Evolutionary conservation across 2,329 filamentous ascomycete species (phyloP).

Genomic region (Diaporthe ilicicola): DNA sequence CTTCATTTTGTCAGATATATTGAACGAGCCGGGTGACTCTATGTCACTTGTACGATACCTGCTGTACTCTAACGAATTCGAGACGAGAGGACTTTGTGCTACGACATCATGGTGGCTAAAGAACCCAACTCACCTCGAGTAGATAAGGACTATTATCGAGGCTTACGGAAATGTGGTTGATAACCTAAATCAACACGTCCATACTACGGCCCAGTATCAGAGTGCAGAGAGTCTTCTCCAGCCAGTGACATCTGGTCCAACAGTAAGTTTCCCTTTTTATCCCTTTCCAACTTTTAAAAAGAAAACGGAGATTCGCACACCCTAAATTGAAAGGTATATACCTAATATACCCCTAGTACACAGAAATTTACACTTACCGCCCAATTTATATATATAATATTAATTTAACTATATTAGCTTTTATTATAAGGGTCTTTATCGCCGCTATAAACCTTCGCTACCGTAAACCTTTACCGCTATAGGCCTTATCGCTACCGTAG

Average conservation of each 20-base stretch:
- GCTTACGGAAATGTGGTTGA: not conserved
- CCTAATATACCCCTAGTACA: too few species aligned
- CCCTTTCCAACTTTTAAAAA: too few species aligned
- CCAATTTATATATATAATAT: too few species aligned
- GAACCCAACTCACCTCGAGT: not conserved
- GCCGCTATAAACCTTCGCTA: too few species aligned
- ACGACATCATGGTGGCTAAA: not conserved
- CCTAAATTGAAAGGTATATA: too few species aligned
- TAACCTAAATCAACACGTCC: not conserved
- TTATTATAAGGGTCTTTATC: too few species aligned
- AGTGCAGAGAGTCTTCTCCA: not conserved
- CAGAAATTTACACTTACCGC: too few species aligned
- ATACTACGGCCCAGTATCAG: not conserved
- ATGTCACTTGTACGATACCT: not conserved
- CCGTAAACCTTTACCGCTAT: too few species aligned
- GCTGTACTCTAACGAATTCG: not conserved
- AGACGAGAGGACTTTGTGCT: not conserved
- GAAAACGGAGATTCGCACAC: too few species aligned
- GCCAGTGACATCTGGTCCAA: not conserved
- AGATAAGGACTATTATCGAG: not conserved
- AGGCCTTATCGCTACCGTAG: too few species aligned
- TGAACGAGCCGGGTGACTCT: not conserved
- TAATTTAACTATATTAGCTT: too few species aligned
- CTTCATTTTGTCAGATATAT: not conserved
- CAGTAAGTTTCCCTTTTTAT: not conserved